Percentiles rank a stretch among this genome's conserved stretches.
Conservation (phyloP, 352 stramenopile genomes). For the Globisporangium splendens region DNA sequence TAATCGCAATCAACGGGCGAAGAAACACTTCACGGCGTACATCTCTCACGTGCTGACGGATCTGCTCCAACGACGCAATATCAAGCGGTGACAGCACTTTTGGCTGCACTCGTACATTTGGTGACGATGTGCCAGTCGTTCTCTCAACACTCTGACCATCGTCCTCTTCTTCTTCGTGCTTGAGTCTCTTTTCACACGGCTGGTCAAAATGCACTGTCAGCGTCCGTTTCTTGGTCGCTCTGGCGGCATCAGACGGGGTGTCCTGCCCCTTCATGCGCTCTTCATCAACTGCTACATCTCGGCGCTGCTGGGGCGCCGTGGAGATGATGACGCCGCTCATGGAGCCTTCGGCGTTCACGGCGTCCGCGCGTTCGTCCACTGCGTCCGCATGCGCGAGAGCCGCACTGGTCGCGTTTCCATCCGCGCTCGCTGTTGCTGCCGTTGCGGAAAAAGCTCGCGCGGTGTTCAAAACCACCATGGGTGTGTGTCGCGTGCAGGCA, state of each 20-base stretch:
- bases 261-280: constrained; percentile 3
- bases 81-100: constrained; percentile 58
- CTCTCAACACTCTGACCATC: constrained; percentile 5
- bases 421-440: neutral
- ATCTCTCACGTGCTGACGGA: constrained; percentile 69
- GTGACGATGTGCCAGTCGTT: constrained; percentile 1
- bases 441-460: neutral
- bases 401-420: neutral
- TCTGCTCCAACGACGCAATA: constrained; percentile 45
- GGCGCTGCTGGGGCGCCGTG: no score
- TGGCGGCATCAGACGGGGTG: neutral
- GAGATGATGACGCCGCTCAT: no score
- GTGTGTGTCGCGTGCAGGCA: neutral
- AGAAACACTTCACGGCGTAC: constrained; percentile 68
- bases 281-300: neutral
- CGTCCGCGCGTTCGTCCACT: constrained; percentile 1
- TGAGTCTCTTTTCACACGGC: constrained; percentile 46
- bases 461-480: neutral
- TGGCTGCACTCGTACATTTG: neutral
- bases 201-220: constrained; percentile 12
- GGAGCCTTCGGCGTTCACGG: no score
- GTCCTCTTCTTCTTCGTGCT: constrained; percentile 11
- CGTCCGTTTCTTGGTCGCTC: constrained; percentile 1
- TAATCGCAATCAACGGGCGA: constrained; percentile 53
- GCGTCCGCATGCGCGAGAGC: neutral